Percentiles rank a stretch among this genome's conserved stretches.
phyloP scores from a whole-genome alignment of 2,329 filamentous ascomycete genomes.

The Trichoderma sp. region DNA sequence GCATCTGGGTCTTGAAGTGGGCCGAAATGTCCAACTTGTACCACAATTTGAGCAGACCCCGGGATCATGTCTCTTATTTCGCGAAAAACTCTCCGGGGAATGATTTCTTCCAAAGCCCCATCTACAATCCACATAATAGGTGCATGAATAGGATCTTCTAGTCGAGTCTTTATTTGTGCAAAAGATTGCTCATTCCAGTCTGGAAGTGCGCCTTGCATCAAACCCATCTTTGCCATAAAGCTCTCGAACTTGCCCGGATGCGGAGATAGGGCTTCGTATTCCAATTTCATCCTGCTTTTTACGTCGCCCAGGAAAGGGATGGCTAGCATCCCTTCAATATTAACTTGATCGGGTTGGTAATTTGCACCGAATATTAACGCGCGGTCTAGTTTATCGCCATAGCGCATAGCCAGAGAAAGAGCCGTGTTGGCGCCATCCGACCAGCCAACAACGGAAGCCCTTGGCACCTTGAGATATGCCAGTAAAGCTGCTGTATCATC shows the following conservation, averaged over 20 bases:
- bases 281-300: not conserved
- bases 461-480: not conserved
- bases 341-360: slow-evolving; percentile 3
- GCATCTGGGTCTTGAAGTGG: not conserved
- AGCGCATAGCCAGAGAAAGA: slow-evolving; percentile 5
- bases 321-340: not conserved
- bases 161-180: not conserved
- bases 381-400: not conserved
- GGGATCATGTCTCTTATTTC: not conserved
- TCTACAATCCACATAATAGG: not conserved
- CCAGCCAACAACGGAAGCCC: not conserved
- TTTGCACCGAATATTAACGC: slow-evolving; percentile 11
- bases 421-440: slow-evolving; percentile 18
- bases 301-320: not conserved
- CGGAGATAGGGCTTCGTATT: not conserved
- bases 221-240: not conserved
- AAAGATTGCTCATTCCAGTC: not conserved
- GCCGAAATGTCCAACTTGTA: not conserved
- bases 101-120: not conserved
- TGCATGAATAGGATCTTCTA: not conserved
- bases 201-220: not conserved
- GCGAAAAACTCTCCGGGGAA: not conserved
- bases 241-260: not conserved
- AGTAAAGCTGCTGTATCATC: not conserved
- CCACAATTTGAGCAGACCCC: not conserved